A percentile compares a stretch with the other conserved stretches of the same genome.
phyloP scores from a whole-genome alignment of 1,284 basidiomycete genomes.

The Trametes pubescens region DNA sequence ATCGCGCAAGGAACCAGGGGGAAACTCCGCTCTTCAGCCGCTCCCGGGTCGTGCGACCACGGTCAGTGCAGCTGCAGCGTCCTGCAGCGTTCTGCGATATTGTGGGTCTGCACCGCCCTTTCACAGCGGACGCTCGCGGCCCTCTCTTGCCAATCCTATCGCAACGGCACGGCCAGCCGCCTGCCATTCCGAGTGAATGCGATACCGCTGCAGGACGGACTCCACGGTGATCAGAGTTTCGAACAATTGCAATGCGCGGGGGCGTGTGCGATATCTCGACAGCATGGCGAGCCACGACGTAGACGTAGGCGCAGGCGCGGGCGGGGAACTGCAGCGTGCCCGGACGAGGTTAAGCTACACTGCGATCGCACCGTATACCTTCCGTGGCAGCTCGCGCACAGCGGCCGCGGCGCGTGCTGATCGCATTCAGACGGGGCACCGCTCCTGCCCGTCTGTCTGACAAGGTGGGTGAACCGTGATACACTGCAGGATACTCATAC shows the following conservation, averaged over 20 bases:
- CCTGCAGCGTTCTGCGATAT: conserved; percentile 1
- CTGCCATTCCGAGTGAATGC: no score
- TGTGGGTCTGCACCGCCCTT: conserved; percentile 1
- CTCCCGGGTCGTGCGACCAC: neutral
- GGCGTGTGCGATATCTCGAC: neutral
- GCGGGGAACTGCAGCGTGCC: no score
- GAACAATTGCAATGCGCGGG: no score
- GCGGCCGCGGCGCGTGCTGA: neutral
- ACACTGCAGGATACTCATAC: neutral
- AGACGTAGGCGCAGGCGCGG: neutral
- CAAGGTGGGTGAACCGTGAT: neutral
- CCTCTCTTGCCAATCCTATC: neutral
- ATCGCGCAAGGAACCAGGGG: neutral
- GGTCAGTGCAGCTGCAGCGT: neutral
- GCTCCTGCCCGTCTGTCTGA: no score
- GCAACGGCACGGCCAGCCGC: neutral
- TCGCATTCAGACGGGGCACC: neutral
- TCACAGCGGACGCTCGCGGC: neutral
- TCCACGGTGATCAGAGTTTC: no score
- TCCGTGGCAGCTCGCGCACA: no score
- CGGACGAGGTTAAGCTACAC: neutral
- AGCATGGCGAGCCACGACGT: neutral
- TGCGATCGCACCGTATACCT: neutral
- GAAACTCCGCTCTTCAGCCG: conserved; percentile 24
- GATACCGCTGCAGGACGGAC: no score